Percentiles rank a stretch among this genome's conserved stretches.
phyloP scores from a whole-genome alignment of 164 flowering plant genomes.

The Dillenia turbinata region DNA sequence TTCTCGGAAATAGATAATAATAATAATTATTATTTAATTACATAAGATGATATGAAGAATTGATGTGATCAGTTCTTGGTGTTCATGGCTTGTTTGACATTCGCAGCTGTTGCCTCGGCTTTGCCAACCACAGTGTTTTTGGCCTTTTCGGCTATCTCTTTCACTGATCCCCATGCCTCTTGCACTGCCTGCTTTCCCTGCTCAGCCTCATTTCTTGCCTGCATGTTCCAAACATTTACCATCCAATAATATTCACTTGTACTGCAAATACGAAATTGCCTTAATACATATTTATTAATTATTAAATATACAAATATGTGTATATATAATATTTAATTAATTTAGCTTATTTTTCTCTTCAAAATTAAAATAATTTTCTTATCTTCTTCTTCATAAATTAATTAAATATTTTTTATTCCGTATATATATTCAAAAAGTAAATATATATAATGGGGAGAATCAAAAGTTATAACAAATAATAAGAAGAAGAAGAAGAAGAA shows the following conservation, averaged over 20 bases:
- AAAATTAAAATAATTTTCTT: too few relatives aligned
- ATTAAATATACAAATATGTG: too few relatives aligned
- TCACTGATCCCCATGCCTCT: conserved; percentile 25
- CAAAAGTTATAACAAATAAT: background rate
- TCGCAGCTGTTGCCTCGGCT: conserved; percentile 17
- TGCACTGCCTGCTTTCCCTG: conserved; percentile 25
- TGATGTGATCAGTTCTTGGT: conserved; percentile 13
- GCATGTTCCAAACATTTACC: conserved; percentile 13
- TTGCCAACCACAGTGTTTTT: conserved; percentile 14
- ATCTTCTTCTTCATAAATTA: too few relatives aligned
- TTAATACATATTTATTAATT: too few relatives aligned
- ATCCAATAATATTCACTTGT: conserved; percentile 6
- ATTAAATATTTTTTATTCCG: too few relatives aligned
- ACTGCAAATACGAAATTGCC: background rate
- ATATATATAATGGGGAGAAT: background rate
- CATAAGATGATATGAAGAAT: too few relatives aligned
- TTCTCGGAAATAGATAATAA: too few relatives aligned
- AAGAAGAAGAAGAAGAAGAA: too few relatives aligned
- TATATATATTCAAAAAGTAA: background rate
- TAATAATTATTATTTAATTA: too few relatives aligned
- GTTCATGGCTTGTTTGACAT: conserved; percentile 23
- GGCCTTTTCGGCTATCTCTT: conserved; percentile 21
- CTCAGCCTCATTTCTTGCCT: conserved; percentile 1
- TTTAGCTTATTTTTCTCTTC: too few relatives aligned
- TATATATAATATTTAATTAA: too few relatives aligned